Evolutionary conservation across 805 yeast species (phyloP).

Genomic region (Suhomyces kilbournensis): DNA sequence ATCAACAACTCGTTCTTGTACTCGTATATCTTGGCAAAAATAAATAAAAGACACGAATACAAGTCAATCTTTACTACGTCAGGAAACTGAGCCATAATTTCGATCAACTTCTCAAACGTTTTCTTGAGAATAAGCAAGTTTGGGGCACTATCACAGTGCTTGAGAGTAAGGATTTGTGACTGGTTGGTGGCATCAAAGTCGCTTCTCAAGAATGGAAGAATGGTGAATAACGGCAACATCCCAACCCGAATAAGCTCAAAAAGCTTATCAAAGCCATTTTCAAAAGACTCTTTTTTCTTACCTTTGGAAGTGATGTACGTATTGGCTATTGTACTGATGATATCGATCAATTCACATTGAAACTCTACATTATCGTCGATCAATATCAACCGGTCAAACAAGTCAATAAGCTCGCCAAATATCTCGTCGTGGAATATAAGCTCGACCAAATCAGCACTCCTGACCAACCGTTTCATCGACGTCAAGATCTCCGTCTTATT

Average conservation of each 20-base stretch:
- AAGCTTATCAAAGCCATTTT: constrained; percentile 65
- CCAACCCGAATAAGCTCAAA: constrained; percentile 77
- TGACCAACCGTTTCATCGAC: constrained; percentile 48
- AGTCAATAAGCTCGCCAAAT: constrained; percentile 71
- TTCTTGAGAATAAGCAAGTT: constrained; percentile 47
- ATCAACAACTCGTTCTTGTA: constrained; percentile 35
- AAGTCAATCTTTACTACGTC: constrained; percentile 67
- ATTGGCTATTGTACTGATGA: constrained; percentile 27
- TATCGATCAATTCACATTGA: constrained; percentile 48
- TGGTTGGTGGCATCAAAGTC: constrained; percentile 33
- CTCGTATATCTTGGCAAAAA: constrained; percentile 57
- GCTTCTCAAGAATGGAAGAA: constrained; percentile 58
- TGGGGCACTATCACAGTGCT: constrained; percentile 28
- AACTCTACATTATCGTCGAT: constrained; percentile 62
- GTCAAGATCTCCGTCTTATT: constrained; percentile 50
- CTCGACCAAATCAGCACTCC: constrained; percentile 53
- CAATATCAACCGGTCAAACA: constrained; percentile 68
- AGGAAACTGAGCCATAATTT: constrained; percentile 64
- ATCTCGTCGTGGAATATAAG: constrained; percentile 63
- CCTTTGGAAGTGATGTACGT: constrained; percentile 23
- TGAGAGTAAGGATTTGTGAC: constrained; percentile 23
- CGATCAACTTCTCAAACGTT: constrained; percentile 51
- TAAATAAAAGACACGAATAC: constrained; percentile 63
- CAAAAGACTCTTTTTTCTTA: constrained; percentile 19
- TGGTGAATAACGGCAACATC: constrained; percentile 57